phyloP scores from a whole-genome alignment of 2,329 filamentous ascomycete genomes.

The Ceratocystis eucalypticola region DNA sequence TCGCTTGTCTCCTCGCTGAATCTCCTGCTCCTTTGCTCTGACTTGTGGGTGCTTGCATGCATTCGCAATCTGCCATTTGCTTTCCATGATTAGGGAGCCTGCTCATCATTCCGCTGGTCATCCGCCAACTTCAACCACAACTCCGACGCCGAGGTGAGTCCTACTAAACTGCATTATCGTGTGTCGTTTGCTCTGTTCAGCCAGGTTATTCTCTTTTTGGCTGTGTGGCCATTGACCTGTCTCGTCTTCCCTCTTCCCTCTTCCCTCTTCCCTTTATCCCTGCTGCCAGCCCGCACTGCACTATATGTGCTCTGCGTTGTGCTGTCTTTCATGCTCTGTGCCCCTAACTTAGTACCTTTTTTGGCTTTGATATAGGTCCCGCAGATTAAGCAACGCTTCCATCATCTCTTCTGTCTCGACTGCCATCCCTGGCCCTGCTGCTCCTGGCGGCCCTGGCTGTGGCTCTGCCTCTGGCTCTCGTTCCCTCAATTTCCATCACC shows the following conservation, averaged over 20 bases:
- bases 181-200: not conserved
- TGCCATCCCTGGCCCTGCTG: constrained; percentile 8
- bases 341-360: constrained; percentile 18
- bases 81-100: constrained; percentile 19
- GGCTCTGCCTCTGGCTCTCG: constrained; percentile 15
- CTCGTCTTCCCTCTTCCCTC: not conserved
- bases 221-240: not conserved
- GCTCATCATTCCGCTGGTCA: constrained; percentile 12
- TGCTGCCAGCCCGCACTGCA: constrained; percentile 11
- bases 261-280: constrained; percentile 9
- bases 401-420: constrained; percentile 22
- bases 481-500: constrained; percentile 9
- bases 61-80: constrained; percentile 25
- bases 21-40: not conserved
- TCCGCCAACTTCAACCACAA: constrained; percentile 11
- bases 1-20: constrained; percentile 8
- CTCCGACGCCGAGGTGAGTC: constrained; percentile 10
- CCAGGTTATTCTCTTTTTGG: not conserved
- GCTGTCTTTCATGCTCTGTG: constrained; percentile 10
- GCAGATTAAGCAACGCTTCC: constrained; percentile 21
- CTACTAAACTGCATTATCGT: not conserved
- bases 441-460: constrained; percentile 9
- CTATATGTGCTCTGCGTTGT: not conserved
- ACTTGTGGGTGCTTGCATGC: constrained; percentile 22
- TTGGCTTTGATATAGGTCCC: constrained; percentile 18